phyloP scores from a whole-genome alignment of 164 flowering plant species.

The Kalanchoe fedtschenkoi region DNA sequence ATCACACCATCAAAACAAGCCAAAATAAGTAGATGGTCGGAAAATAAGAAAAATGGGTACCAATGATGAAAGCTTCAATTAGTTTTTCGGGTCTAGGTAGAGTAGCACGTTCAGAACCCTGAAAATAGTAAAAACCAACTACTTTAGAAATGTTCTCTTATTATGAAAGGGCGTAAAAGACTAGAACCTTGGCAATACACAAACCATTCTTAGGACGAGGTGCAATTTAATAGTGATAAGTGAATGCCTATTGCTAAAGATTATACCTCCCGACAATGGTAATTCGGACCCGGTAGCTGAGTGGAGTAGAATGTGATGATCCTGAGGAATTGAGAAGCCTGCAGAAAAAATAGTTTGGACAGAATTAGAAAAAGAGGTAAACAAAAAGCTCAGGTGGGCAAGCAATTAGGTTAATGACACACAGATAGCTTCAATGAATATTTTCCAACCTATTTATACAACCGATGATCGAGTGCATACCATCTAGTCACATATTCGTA shows the following conservation, averaged over 20 bases:
- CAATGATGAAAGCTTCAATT: conserved; percentile 64
- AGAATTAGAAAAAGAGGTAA: neutral
- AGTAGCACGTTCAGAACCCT: conserved; percentile 89
- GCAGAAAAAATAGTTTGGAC: neutral
- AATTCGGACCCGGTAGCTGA: conserved; percentile 45
- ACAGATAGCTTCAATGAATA: neutral
- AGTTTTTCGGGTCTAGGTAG: conserved; percentile 70
- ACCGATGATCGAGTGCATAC: no score
- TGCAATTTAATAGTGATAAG: neutral
- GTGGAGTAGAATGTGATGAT: conserved; percentile 39
- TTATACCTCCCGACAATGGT: conserved; percentile 44
- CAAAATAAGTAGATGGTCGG: neutral
- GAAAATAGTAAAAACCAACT: conserved; percentile 6
- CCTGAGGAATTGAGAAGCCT: conserved; percentile 34
- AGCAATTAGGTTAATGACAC: neutral
- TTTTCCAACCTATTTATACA: neutral
- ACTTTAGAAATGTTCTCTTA: neutral
- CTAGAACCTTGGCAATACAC: neutral
- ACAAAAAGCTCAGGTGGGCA: neutral
- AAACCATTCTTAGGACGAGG: neutral
- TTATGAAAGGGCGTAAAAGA: neutral
- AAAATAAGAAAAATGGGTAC: conserved; percentile 19
- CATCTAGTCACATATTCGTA: no score
- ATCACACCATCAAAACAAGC: neutral
- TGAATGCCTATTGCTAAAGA: neutral